Evolutionary conservation across 208 protist species (phyloP), one percentile per base, ranked within the genome.

Genomic region (Hexamita inflata): DNA sequence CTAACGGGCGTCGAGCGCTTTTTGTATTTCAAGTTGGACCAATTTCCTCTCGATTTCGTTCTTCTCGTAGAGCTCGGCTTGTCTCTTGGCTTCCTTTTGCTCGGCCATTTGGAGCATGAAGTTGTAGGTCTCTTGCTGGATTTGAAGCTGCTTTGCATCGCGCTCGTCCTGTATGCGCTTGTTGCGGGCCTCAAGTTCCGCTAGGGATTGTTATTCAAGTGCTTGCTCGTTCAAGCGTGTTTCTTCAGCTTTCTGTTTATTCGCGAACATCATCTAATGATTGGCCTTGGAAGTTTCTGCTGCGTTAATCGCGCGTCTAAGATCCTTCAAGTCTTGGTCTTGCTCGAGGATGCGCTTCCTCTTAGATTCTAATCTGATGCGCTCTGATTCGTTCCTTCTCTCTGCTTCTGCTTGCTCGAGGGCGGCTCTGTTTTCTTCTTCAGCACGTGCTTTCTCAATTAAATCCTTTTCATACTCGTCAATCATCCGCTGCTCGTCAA

Each of bases 351-450:
- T 34, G 34, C 15, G 15, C 24, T 66, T 30, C 60, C 34, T 66
- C 34, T 66, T 66, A 24, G 60, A 15, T 15, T 15, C 60, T 13
- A 66, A 19, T 38, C 34, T 66, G 30, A 66, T 38, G 15, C 60
- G 60, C 60, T 66, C 24, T 30, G 15, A 15, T 30, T 66, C 60
- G 34, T 15, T 15, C 15, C 60, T 15, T 24, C 60, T 15, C 26
- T 66, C 60, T 19, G 34, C 60, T 30, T 66, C 60, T n/a, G 60
- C 60, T 30, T 66, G 60, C 30, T n/a, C 60, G 34, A 15, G 60
- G 15, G 34, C 60, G 15, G 60, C 60, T 34, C 60, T n/a, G 30
- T 66, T 66, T 13, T 15, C 60, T 38, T 66, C 60, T 30, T 15
- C 60, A 24, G 60, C 60, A 15, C 60, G n/a, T n/a, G n/a, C n/a